These are phyloP conservation scores for Populus deltoides DNA, from an alignment of 345 rosid genomes.

Conservation along the genomic window DNA sequence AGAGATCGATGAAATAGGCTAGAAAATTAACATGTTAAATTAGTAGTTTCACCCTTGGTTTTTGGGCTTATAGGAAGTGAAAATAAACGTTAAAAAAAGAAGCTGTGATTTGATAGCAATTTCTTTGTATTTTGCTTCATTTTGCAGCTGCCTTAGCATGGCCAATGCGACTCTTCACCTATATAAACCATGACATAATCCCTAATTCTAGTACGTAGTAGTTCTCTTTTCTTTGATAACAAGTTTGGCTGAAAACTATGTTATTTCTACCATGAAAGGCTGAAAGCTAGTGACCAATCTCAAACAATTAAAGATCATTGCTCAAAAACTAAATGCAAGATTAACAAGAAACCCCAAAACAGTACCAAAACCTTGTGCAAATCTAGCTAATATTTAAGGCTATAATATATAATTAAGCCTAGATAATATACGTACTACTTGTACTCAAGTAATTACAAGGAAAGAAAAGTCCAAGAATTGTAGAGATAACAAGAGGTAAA, in stretches of 20 bases:
- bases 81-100: background rate
- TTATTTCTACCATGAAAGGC: background rate
- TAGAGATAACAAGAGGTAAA: background rate
- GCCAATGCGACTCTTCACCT: conserved; percentile 27
- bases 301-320: background rate
- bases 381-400: background rate
- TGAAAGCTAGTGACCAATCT: background rate
- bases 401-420: background rate
- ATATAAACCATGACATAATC: conserved; percentile 4
- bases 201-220: background rate
- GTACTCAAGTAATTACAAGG: background rate
- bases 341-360: background rate
- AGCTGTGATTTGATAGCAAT: background rate
- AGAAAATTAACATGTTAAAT: background rate
- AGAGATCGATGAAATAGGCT: background rate
- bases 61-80: background rate
- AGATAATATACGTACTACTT: background rate
- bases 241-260: conserved; percentile 23
- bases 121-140: conserved; percentile 1
- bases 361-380: background rate
- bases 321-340: background rate
- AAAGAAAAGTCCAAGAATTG: background rate
- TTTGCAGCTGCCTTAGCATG: background rate
- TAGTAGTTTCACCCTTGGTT: background rate
- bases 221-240: conserved; percentile 20